These are phyloP conservation scores for Taxillus chinensis DNA, from an alignment of 164 flowering plant species.

Conservation along the genomic window DNA sequence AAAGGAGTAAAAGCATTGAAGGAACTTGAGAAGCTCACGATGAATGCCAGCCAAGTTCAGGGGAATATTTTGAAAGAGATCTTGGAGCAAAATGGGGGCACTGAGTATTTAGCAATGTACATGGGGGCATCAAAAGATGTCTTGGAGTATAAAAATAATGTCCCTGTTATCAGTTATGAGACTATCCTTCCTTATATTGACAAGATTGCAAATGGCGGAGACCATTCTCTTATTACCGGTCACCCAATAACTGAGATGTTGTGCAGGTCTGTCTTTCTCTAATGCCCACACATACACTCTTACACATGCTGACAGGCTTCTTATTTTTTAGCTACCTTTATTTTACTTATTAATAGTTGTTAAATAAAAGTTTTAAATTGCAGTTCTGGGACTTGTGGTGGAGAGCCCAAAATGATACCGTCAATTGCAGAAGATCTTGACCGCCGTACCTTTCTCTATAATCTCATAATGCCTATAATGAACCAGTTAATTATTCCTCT, in stretches of 20 bases:
- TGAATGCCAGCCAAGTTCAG: slow-evolving; percentile 48
- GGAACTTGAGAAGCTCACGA: slow-evolving; percentile 49
- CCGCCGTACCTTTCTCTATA: slow-evolving; percentile 65
- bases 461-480: slow-evolving; percentile 71
- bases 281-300: neutral
- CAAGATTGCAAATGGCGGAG: slow-evolving; percentile 65
- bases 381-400: slow-evolving; percentile 89
- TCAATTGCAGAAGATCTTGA: slow-evolving; percentile 70
- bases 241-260: slow-evolving; percentile 70
- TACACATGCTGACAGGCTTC: too few relatives aligned
- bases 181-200: slow-evolving; percentile 53
- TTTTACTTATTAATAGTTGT: too few relatives aligned
- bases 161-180: slow-evolving; percentile 55
- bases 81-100: slow-evolving; percentile 32
- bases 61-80: slow-evolving; percentile 45
- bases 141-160: slow-evolving; percentile 28
- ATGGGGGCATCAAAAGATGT: slow-evolving; percentile 34
- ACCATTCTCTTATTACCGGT: slow-evolving; percentile 44
- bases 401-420: slow-evolving; percentile 83
- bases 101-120: slow-evolving; percentile 57
- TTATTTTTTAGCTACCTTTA: too few relatives aligned
- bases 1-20: slow-evolving; percentile 56
- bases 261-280: slow-evolving; percentile 41
- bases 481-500: slow-evolving; percentile 32
- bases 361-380: slow-evolving; percentile 1